These are phyloP conservation scores for Syzygium aqueum DNA, from an alignment of 345 rosid species.

Conservation along the genomic window DNA sequence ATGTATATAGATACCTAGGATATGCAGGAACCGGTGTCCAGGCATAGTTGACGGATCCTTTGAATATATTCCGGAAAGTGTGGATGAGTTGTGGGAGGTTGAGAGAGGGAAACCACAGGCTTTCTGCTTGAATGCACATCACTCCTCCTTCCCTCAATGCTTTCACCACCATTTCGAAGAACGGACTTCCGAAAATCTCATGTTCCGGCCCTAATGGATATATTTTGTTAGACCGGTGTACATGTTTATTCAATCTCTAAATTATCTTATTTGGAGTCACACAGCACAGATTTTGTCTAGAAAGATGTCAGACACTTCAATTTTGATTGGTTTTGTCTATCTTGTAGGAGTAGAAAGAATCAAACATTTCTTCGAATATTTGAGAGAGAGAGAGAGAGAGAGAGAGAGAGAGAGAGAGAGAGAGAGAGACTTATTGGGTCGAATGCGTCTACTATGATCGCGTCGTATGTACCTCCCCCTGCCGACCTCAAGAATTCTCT, in stretches of 20 bases:
- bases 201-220: conserved; percentile 29
- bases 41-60: conserved; percentile 50
- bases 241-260: background rate
- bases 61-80: conserved; percentile 32
- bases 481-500: conserved; percentile 40
- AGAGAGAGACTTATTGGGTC: conserved; percentile 41
- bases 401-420: background rate
- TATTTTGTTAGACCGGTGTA: background rate
- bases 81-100: conserved; percentile 18
- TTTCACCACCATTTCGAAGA: conserved; percentile 35
- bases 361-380: background rate
- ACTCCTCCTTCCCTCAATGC: conserved; percentile 63
- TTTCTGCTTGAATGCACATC: conserved; percentile 61
- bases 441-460: conserved; percentile 56
- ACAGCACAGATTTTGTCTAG: background rate
- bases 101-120: conserved; percentile 49
- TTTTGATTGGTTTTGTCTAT: background rate
- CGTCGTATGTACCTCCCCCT: conserved; percentile 43
- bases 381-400: background rate
- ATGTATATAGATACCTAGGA: conserved; percentile 35
- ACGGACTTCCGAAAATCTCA: conserved; percentile 41
- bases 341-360: background rate
- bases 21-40: conserved; percentile 55
- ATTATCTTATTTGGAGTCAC: background rate
- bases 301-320: background rate